phyloP scores from a whole-genome alignment of 345 rosid species.

The Rhodomyrtus tomentosa region DNA sequence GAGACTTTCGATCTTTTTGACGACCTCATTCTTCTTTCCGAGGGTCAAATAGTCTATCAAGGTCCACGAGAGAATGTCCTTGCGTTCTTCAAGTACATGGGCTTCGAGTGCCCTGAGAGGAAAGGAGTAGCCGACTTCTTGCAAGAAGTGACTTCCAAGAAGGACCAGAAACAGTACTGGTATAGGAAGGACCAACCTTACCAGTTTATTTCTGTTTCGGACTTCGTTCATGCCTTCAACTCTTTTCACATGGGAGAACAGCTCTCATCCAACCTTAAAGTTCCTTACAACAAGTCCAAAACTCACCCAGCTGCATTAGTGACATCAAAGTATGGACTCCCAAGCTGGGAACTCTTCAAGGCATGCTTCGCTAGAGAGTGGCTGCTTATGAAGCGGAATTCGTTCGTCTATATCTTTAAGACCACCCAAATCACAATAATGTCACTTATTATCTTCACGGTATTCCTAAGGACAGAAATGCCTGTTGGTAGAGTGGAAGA shows the following conservation, averaged over 20 bases:
- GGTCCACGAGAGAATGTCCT: constrained; percentile 29
- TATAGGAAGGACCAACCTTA: constrained; percentile 19
- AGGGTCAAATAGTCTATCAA: constrained; percentile 37
- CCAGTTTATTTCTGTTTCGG: constrained; percentile 15
- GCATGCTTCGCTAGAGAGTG: constrained; percentile 38
- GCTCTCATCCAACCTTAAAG: constrained; percentile 10
- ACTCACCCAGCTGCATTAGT: constrained; percentile 29
- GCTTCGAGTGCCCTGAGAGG: constrained; percentile 37
- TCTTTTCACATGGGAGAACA: constrained; percentile 23
- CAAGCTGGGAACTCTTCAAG: constrained; percentile 33
- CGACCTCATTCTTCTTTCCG: constrained; percentile 29
- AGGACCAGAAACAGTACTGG: constrained; percentile 46
- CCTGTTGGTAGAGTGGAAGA: constrained; percentile 20
- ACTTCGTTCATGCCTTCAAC: constrained; percentile 21
- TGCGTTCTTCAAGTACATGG: constrained; percentile 28
- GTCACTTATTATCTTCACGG: constrained; percentile 26
- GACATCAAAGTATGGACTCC: constrained; percentile 24
- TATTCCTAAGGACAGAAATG: constrained; percentile 31
- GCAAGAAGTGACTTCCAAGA: constrained; percentile 40
- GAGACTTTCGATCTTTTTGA: constrained; percentile 39
- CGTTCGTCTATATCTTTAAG: constrained; percentile 29
- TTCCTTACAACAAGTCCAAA: constrained; percentile 18
- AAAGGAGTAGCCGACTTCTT: constrained; percentile 41
- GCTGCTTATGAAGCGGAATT: constrained; percentile 28
- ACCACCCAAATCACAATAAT: constrained; percentile 29